Percentiles rank a stretch among this genome's conserved stretches.
Conservation (phyloP, 192 early-diverging fungal genomes). For the Entomortierella chlamydospora region DNA sequence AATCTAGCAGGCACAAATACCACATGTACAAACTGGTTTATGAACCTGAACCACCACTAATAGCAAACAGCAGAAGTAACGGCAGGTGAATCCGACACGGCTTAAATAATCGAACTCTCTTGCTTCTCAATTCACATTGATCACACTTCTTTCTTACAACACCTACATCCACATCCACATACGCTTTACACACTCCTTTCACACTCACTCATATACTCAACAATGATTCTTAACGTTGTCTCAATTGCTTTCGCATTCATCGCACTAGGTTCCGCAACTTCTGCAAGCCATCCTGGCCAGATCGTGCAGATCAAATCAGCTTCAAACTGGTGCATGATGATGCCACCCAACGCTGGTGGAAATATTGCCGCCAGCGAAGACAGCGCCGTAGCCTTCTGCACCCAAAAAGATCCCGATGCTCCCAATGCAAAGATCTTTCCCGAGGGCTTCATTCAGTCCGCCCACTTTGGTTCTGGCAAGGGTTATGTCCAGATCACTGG, state of each 20-base stretch:
- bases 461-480: constrained; percentile 53
- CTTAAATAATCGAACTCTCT: too few relatives aligned
- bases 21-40: too few relatives aligned
- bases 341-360: constrained; percentile 52
- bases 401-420: constrained; percentile 35
- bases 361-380: constrained; percentile 58
- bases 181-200: too few relatives aligned
- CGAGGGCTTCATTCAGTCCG: constrained; percentile 60
- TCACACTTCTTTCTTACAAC: too few relatives aligned
- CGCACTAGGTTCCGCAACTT: not conserved
- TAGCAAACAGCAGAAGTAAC: too few relatives aligned
- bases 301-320: constrained; percentile 30
- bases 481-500: constrained; percentile 68
- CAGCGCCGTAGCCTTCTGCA: constrained; percentile 60
- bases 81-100: too few relatives aligned
- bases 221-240: constrained; percentile 33
- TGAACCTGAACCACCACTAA: too few relatives aligned
- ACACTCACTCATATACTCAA: too few relatives aligned
- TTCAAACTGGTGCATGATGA: constrained; percentile 51
- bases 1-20: too few relatives aligned
- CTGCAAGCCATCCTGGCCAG: constrained; percentile 30
- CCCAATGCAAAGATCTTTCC: constrained; percentile 54
- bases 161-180: too few relatives aligned
- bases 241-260: not conserved
- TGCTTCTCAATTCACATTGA: too few relatives aligned